phyloP scores from a whole-genome alignment of 2,329 filamentous ascomycete genomes.

The Lojkania enalia region DNA sequence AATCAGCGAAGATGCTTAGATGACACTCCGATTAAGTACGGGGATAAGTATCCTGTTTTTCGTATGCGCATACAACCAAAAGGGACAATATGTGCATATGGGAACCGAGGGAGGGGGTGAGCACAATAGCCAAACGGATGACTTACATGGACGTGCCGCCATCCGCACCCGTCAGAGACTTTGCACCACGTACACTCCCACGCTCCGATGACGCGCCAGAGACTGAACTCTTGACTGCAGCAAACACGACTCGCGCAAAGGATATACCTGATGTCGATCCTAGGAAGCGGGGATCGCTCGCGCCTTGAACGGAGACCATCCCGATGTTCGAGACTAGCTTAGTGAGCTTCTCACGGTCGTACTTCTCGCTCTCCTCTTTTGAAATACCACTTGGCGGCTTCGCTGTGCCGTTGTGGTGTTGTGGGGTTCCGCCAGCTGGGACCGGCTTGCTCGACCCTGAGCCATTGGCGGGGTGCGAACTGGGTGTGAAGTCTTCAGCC shows the following conservation, averaged over 20 bases:
- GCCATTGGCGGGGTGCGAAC: slow-evolving; percentile 42
- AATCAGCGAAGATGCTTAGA: too few relatives aligned
- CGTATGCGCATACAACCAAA: too few relatives aligned
- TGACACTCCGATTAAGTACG: too few relatives aligned
- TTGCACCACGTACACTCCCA: slow-evolving; percentile 62
- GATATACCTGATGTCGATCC: slow-evolving; percentile 89
- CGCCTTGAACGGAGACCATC: slow-evolving; percentile 76
- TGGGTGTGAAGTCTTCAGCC: slow-evolving; percentile 63
- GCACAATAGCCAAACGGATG: too few relatives aligned
- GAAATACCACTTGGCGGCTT: slow-evolving; percentile 20
- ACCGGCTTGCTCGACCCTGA: slow-evolving; percentile 26
- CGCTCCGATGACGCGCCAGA: slow-evolving; percentile 62
- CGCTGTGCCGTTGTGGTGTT: slow-evolving; percentile 27
- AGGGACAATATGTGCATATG: too few relatives aligned
- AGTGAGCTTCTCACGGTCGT: slow-evolving; percentile 64
- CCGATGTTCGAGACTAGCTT: slow-evolving; percentile 70
- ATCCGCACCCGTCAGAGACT: slow-evolving; percentile 55
- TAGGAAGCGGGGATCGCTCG: slow-evolving; percentile 77
- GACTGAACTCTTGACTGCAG: slow-evolving; percentile 81
- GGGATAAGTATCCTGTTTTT: too few relatives aligned
- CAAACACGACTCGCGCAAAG: slow-evolving; percentile 91
- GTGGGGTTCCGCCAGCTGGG: slow-evolving; percentile 15
- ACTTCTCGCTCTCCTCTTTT: slow-evolving; percentile 50
- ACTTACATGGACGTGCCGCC: slow-evolving; percentile 78
- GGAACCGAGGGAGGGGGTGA: too few relatives aligned